Evolutionary conservation across 768 basidiomycete genomes (phyloP).

Genomic region (Lentinula boryana): DNA sequence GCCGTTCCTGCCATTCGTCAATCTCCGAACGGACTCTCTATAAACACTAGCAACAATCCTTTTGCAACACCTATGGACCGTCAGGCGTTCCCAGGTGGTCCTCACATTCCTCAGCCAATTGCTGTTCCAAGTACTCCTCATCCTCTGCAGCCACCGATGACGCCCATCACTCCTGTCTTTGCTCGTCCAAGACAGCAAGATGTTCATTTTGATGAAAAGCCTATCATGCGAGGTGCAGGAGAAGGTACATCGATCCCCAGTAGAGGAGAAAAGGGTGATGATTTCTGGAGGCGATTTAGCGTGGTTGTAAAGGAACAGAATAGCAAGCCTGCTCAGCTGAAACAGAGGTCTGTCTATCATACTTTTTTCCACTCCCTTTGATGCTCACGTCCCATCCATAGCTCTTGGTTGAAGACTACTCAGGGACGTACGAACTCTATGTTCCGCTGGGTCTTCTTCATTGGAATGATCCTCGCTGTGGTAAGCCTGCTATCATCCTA

Average conservation of each 20-base stretch:
- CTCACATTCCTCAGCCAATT: conserved; percentile 21
- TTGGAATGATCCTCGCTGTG: conserved; percentile 53
- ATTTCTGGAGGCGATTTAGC: conserved; percentile 84
- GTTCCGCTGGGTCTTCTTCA: conserved; percentile 65
- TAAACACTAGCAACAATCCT: conserved; percentile 14
- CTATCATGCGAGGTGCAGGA: conserved; percentile 61
- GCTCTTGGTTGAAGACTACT: conserved; percentile 66
- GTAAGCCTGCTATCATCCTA: conserved; percentile 23
- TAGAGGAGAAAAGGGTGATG: conserved; percentile 70
- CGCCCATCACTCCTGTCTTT: conserved; percentile 76
- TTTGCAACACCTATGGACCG: conserved; percentile 17
- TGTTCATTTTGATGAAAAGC: conserved; percentile 43
- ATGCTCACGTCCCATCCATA: conserved; percentile 17
- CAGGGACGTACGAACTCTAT: conserved; percentile 44
- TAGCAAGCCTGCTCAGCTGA: conserved; percentile 29
- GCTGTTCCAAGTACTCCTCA: conserved; percentile 53
- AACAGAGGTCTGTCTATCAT: conserved; percentile 33
- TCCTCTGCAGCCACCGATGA: conserved; percentile 70
- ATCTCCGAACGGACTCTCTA: conserved; percentile 15
- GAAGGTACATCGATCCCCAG: conserved; percentile 65
- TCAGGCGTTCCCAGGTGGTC: conserved; percentile 9
- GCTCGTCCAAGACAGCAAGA: conserved; percentile 62
- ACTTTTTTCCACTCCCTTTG: neutral
- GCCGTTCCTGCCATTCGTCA: conserved; percentile 29
- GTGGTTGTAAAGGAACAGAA: conserved; percentile 72